A percentile compares a stretch with the other conserved stretches of the same genome.
phyloP scores from a whole-genome alignment of 2,329 filamentous ascomycete species.

The Cladosporium colombiae region DNA sequence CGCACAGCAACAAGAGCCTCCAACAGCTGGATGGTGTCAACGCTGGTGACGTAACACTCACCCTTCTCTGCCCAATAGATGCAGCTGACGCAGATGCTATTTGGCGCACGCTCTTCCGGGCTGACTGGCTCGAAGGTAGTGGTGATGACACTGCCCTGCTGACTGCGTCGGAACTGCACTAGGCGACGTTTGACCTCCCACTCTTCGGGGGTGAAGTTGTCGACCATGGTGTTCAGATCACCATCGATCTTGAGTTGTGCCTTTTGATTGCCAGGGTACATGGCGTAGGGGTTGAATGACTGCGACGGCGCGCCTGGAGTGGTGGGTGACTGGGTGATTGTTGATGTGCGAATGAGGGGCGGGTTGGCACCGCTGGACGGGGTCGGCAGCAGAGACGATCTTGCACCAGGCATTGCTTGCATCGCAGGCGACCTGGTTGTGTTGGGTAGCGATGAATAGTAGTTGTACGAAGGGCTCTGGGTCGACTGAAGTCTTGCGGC shows the following conservation, averaged over 20 bases:
- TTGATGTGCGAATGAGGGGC: conserved; percentile 67
- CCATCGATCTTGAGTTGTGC: conserved; percentile 82
- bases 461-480: conserved; percentile 39
- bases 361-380: conserved; percentile 53
- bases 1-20: conserved; percentile 83
- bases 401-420: conserved; percentile 29
- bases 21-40: conserved; percentile 93
- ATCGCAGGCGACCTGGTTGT: conserved; percentile 33
- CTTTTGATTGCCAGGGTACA: conserved; percentile 72
- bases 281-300: conserved; percentile 73
- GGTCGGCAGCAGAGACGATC: conserved; percentile 44
- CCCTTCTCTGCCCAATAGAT: conserved; percentile 94
- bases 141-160: conserved; percentile 78
- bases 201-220: conserved; percentile 82
- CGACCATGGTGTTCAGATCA: conserved; percentile 80
- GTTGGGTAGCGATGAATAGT: conserved; percentile 27
- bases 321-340: conserved; percentile 58
- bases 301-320: conserved; percentile 44
- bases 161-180: conserved; percentile 82
- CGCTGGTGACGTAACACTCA: conserved; percentile 91
- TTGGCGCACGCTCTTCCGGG: conserved; percentile 73
- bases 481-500: conserved; percentile 35
- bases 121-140: conserved; percentile 78
- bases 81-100: conserved; percentile 94
- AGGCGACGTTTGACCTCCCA: conserved; percentile 76